phyloP scores from a whole-genome alignment of 2,329 filamentous ascomycete genomes.

The Cladosporium sp. region DNA sequence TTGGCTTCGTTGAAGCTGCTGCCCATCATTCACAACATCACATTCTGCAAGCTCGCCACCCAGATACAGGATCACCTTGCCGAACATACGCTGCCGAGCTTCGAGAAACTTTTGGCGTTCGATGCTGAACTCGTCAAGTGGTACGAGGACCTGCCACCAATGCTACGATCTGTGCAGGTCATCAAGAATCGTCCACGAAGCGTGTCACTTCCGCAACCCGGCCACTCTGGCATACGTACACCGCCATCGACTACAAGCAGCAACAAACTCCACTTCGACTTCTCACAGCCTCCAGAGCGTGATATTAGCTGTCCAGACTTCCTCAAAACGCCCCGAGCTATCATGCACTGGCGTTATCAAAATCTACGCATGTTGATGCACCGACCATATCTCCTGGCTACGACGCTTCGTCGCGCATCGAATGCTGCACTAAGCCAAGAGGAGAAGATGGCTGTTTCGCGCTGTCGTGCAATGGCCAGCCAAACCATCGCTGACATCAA shows the following conservation, averaged over 20 bases:
- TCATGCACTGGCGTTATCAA: slow-evolving; percentile 81
- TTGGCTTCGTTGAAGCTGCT: slow-evolving; percentile 61
- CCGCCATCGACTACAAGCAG: slow-evolving; percentile 13
- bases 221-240: slow-evolving; percentile 10
- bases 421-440: slow-evolving; percentile 53
- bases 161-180: slow-evolving; percentile 28
- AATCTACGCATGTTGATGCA: slow-evolving; percentile 74
- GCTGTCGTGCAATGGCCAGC: slow-evolving; percentile 65
- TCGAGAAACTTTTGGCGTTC: slow-evolving; percentile 61
- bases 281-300: slow-evolving; percentile 58
- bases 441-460: slow-evolving; percentile 64
- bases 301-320: slow-evolving; percentile 56
- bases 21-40: slow-evolving; percentile 70
- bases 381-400: slow-evolving; percentile 64
- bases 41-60: slow-evolving; percentile 75
- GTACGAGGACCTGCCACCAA: slow-evolving; percentile 63
- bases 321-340: slow-evolving; percentile 63
- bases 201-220: slow-evolving; percentile 9
- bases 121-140: slow-evolving; percentile 67
- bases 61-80: slow-evolving; percentile 73
- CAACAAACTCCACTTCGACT: slow-evolving; percentile 42
- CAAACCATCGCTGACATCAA: slow-evolving; percentile 70
- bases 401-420: slow-evolving; percentile 52
- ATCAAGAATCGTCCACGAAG: background rate
- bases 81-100: slow-evolving; percentile 62